These are phyloP conservation scores for Spergularia bocconei DNA, from an alignment of 148 eudicot genomes.

Conservation along the genomic window DNA sequence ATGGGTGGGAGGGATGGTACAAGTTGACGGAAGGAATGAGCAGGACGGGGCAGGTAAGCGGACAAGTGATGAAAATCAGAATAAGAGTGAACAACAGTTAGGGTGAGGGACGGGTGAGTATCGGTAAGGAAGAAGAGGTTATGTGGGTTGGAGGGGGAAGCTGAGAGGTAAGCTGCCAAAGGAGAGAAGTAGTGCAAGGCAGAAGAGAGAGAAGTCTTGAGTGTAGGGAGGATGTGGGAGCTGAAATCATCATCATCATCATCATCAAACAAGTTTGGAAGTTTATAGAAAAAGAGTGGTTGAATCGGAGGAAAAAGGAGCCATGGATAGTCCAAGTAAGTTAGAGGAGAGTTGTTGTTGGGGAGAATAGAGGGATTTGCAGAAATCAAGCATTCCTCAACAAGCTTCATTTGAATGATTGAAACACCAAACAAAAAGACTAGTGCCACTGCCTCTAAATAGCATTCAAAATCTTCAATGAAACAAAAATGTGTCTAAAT, in stretches of 20 bases:
- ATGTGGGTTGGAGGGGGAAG: conserved; percentile 6
- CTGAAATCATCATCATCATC: conserved; percentile 24
- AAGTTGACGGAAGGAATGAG: conserved; percentile 30
- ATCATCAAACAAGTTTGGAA: conserved; percentile 2
- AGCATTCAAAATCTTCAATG: too few relatives aligned
- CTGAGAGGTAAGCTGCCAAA: conserved; percentile 32
- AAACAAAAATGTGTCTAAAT: too few relatives aligned
- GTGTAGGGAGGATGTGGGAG: conserved; percentile 34
- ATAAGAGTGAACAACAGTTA: conserved; percentile 36
- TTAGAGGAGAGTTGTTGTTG: conserved; percentile 27
- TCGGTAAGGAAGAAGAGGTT: conserved; percentile 21
- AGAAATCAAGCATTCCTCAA: conserved; percentile 29
- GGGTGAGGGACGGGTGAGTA: conserved; percentile 22
- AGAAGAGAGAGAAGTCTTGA: conserved; percentile 43
- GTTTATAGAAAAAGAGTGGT: conserved; percentile 52
- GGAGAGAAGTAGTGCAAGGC: conserved; percentile 46
- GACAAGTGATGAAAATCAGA: conserved; percentile 31
- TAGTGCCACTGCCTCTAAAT: too few relatives aligned
- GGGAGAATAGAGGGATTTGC: conserved; percentile 3
- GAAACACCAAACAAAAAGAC: too few relatives aligned
- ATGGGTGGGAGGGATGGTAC: conserved; percentile 30
- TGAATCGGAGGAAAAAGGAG: conserved; percentile 42
- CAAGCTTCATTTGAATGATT: conserved; percentile 6
- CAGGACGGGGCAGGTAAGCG: conserved; percentile 23
- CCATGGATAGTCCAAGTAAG: conserved; percentile 55